Conservation (phyloP, 140 eudicot genomes). For the Anethum foeniculum region DNA sequence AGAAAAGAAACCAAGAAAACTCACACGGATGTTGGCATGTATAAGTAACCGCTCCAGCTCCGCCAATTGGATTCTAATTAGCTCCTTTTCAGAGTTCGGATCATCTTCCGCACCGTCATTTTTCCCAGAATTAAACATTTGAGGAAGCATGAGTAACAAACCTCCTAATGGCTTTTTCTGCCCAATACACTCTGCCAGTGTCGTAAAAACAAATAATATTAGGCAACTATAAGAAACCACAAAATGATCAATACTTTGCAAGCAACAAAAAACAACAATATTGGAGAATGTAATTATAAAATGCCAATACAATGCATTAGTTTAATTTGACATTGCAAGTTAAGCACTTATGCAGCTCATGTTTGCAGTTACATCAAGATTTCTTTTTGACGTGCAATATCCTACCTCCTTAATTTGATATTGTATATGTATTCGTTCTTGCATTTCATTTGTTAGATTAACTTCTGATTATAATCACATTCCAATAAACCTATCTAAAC, state of each 20-base stretch:
- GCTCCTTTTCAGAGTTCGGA: conserved; percentile 28
- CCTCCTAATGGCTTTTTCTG: conserved; percentile 89
- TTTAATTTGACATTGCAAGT: neutral
- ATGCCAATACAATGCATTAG: neutral
- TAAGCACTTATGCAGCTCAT: neutral
- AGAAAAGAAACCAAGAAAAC: conserved; percentile 22
- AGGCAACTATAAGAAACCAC: neutral
- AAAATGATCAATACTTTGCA: neutral
- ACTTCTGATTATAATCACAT: neutral
- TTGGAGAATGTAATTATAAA: neutral
- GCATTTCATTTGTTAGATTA: neutral
- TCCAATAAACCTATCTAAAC: no score
- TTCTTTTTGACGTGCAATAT: no score
- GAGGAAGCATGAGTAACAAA: conserved; percentile 71
- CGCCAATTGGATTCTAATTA: conserved; percentile 34
- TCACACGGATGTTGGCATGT: conserved; percentile 73
- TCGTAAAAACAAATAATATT: conserved; percentile 20
- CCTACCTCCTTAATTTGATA: neutral
- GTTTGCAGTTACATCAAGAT: neutral
- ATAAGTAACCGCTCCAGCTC: conserved; percentile 71
- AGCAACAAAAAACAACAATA: neutral
- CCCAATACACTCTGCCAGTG: conserved; percentile 72
- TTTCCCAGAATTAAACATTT: conserved; percentile 37
- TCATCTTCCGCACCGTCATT: conserved; percentile 25
- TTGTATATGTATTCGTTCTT: neutral